Conservation (phyloP, 1,284 basidiomycete genomes). For the Cryptococcus neoformans region DNA sequence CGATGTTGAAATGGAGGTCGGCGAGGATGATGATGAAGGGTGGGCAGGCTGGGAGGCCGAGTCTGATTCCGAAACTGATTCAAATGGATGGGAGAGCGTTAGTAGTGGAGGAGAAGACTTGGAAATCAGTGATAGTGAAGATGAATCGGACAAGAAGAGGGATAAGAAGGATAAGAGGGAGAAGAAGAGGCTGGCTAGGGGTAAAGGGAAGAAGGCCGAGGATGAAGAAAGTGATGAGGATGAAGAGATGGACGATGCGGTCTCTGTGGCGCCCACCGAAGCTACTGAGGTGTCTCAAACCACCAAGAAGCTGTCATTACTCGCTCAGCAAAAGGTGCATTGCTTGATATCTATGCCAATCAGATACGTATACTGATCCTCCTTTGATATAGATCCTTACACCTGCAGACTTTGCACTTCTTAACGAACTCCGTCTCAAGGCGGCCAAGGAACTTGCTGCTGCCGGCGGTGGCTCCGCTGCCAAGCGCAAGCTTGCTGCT, state of each 20-base stretch:
- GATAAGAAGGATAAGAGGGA: conserved; percentile 45
- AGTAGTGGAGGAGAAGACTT: conserved; percentile 65
- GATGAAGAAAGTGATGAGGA: conserved; percentile 16
- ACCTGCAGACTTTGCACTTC: conserved; percentile 91
- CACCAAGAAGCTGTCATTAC: conserved; percentile 46
- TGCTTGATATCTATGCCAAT: not conserved
- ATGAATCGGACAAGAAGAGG: conserved; percentile 57
- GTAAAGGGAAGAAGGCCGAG: conserved; percentile 26
- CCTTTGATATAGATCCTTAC: conserved; percentile 73
- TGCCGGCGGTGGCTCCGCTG: conserved; percentile 61
- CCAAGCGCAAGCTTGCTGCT: conserved; percentile 81
- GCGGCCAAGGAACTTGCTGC: conserved; percentile 73
- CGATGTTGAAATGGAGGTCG: conserved; percentile 62
- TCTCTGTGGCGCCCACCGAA: conserved; percentile 30
- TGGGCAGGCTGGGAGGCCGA: conserved; percentile 90
- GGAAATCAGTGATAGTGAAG: conserved; percentile 81
- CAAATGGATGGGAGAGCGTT: conserved; percentile 83
- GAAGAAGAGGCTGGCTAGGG: conserved; percentile 37
- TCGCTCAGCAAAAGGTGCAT: conserved; percentile 49
- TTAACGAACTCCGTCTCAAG: conserved; percentile 84
- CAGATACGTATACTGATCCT: not conserved
- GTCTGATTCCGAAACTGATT: conserved; percentile 60
- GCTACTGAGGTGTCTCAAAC: conserved; percentile 36
- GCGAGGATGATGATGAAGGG: conserved; percentile 75
- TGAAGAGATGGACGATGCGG: conserved; percentile 41